Evolutionary conservation across 192 early-diverging fungal genomes (phyloP), one percentile per base, ranked within the genome.

Genomic region (Obelidium mucronatum): DNA sequence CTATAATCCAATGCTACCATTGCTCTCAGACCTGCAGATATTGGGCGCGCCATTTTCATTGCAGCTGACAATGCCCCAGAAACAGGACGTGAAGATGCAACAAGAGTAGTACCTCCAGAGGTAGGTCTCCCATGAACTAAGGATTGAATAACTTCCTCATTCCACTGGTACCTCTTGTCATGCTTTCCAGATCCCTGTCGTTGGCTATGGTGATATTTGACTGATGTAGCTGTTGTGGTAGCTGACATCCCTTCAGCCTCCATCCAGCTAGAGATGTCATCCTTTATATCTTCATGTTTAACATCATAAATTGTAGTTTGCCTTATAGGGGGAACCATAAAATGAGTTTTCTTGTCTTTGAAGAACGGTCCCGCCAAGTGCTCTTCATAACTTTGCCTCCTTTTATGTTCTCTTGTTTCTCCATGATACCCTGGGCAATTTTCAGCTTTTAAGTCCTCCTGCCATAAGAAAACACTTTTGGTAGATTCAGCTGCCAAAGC

Each of bases 301-400:
- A 44, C 5, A 44, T 44, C 42, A 44, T 44, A 44, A 44, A 44
- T 17, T 44, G 42, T 58, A 6, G 24, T 5, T 30, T 6, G 55
- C 55, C 26, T 58, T 3, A 58, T 19, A 5, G 55, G 55, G 6
- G 28, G 28, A 58, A 58, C 55, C 4, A 67, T 42, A 35, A 48
- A n/a, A 5, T 30, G 37, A 24, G 66, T 42, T 34, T 36, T 36
- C 11, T 83, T 81, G 0, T 82, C 74, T n/a, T 80, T 80, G 58
- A 83, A 86, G 48, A 83, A 83, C 2, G 75, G 78, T 0, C 85
- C 85, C 1, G 85, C 81, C 26, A 83, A 63, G 54, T 86, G 85
- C 40, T 86, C 81, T 37, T 40, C 69, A 63, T 83, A 86, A 67
- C 85, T 86, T 55, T 72, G 56, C 3, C 68, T 74, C 13, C 84